Evolutionary conservation across 2,329 filamentous ascomycete species (phyloP), one percentile per base, ranked within the genome.

Genomic region (Colletotrichum spaethianum): DNA sequence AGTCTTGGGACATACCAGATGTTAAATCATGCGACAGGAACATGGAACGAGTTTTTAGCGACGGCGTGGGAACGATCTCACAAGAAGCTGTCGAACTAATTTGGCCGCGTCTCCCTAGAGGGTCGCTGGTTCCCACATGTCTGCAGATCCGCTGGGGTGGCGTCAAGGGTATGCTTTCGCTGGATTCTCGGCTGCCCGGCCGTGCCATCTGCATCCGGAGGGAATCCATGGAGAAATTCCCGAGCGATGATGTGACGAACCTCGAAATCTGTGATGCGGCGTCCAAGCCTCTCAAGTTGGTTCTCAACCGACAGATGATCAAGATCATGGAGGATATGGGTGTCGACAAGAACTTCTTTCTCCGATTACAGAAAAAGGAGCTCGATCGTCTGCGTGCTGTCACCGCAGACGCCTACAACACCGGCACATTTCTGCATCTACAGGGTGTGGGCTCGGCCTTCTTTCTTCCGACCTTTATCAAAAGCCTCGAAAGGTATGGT

Each of bases 281-380:
- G 0, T 90, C 89, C 46, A 90, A 87, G 62, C 91, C 93, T 0
- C 86, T 96, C 8, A 89, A 89, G 0, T 85, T 95, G 75, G 89
- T 91, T 23, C 86, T 97, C 1, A 97, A 97, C 77, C 90, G 93
- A 0, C 93, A 94, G 75, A 86, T 95, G 73, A 94, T 97, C 82
- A 97, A 97, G 79, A 94, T 97, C 6, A 80, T 97, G 0, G 94
- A 97, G 77, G 94, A 97, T 75, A 90, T 96, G 79, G 87, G 88
- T 0, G 90, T 93, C 0, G 78, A 85, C 0, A 77, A 83, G 1
- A 67, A 81, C 0, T 92, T 89, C 79, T 96, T 97, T 74, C 78
- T 92, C 14, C 77, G 85, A 0, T 81, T 94, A 1, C 94, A 96
- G 79, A 82, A 85, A 0, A 82, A 83, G n/a, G 92, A 92, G 36